Base-by-base conservation (phyloP, 352 stramenopile genomes). In the Globisporangium iwayamae region DNA sequence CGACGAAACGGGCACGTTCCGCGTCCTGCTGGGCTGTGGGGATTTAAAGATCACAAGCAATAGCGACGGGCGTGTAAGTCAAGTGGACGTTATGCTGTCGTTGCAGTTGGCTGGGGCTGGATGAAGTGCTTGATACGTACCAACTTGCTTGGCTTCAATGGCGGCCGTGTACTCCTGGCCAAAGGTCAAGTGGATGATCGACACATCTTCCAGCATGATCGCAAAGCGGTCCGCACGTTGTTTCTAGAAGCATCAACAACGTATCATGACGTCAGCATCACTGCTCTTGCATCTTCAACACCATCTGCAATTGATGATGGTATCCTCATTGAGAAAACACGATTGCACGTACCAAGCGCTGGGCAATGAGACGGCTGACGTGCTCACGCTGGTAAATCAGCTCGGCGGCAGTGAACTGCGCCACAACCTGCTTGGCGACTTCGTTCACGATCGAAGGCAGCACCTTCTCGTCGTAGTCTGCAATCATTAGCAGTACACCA, bases 141-240 rank as follows among this genome's bases (percentile, higher is more conserved):
- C 87, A 64, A 99, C 97, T 84, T 99, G 98, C 87, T 99, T 99
- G 43, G 95, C 94, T 84, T 99, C 98, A 69, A 99, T 98, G 62
- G 98, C 97, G 34, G 93, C 94, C 52, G 96, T 98, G 85, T 99
- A 99, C 75, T 99, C 98, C 62, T 95, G 75, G 59, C 95, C 97
- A 85, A 99, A 99, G 39, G 88, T 93, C 83, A 99, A 90, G 79
- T 99, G 97, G 53, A 98, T 99, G 76, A 99, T 99, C 48, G 97
- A 98, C 36, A 99, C 96, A 94, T 99, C 98, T 59, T 99, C 95
- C 62, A 99, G 74, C 65, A 96, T 69, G 71, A 98, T 98, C 56
- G 88, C 80, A 75, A 98, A 98, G 39, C 97, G 87, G 61, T 89
- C 75, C 20, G 87, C 91, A 62, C 95, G 88, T 64, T 83, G 72